Base-by-base conservation (phyloP, 2,329 filamentous ascomycete genomes). In the Diaporthe humulicola region DNA sequence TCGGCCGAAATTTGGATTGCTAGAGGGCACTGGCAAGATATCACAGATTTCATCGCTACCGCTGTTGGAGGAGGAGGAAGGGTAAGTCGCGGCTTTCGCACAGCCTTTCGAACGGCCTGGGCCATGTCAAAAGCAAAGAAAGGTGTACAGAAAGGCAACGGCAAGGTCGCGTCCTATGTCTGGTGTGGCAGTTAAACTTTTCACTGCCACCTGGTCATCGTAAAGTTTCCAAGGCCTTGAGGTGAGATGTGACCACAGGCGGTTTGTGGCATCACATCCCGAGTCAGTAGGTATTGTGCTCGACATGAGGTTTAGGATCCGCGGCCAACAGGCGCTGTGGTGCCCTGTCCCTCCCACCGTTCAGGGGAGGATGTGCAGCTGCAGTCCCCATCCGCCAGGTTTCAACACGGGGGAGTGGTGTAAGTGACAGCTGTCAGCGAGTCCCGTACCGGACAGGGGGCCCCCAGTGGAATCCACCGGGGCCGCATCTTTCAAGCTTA, bases 371-470 rank as follows among this genome's bases (percentile, higher is more conserved):
- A n/a, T 36, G 22, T 36, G 30, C 64, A 66, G 28, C 30, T 28
- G 48, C 48, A 54, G 33, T 40, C 30, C 8, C 30, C 64, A 69
- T 69, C 9, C 64, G 40, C 7, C 48, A 54, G 12, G 42, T 50
- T 42, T 48, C 40, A 66, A 57, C 48, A 57, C 54, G 69, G 71
- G 74, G 52, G 28, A 61, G 48, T 25, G 57, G 42, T 30, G 42
- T 40, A 33, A 58, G 61, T 76, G 74, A 76, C 74, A 76, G 72
- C 74, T 76, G 74, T 76, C 74, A 76, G 74, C 22, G 48, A 70
- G 67, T 61, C 50, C 38, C 45, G 52, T 71, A 33, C 73, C 72
- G 72, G 57, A 52, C 72, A 67, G 61, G 69, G 74, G 60, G n/a
- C 28, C 72, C 72, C 42, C 50, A 19, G 50, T 28, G 54, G 42